These are phyloP conservation scores for Starmerella geochares DNA, from an alignment of 805 yeast genomes.

Conservation along the genomic window DNA sequence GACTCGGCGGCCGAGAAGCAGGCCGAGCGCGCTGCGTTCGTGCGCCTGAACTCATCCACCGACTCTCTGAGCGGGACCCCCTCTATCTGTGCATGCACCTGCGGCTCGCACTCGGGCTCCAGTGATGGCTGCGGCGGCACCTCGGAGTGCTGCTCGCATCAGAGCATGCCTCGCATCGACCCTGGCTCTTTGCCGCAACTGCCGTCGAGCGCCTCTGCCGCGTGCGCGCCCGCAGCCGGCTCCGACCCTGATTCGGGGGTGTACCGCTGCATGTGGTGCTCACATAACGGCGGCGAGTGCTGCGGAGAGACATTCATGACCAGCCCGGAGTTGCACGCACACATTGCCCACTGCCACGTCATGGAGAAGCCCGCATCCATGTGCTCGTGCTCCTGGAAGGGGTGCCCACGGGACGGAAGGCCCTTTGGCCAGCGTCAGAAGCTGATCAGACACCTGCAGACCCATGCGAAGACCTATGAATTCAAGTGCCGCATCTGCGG, in stretches of 20 bases:
- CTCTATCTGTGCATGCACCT: not conserved
- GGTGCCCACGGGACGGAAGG: slow-evolving; percentile 53
- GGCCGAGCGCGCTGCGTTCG: not conserved
- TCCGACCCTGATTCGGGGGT: not conserved
- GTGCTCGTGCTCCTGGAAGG: slow-evolving; percentile 59
- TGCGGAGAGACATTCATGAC: slow-evolving; percentile 46
- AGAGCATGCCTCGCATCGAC: slow-evolving; percentile 6
- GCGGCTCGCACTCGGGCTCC: not conserved
- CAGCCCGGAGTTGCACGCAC: slow-evolving; percentile 59
- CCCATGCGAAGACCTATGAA: slow-evolving; percentile 80
- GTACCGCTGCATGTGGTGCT: slow-evolving; percentile 20
- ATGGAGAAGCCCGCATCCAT: slow-evolving; percentile 52
- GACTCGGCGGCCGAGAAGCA: not conserved
- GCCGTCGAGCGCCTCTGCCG: not conserved
- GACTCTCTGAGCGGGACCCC: not conserved
- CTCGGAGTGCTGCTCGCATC: not conserved
- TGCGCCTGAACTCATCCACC: not conserved
- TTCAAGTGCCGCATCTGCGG: slow-evolving; percentile 61
- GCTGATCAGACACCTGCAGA: slow-evolving; percentile 71
- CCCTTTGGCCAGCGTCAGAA: slow-evolving; percentile 78
- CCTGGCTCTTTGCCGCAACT: slow-evolving; percentile 16
- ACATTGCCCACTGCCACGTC: slow-evolving; percentile 57
- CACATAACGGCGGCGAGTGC: slow-evolving; percentile 23
- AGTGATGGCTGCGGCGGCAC: not conserved
- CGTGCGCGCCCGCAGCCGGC: not conserved